Evolutionary conservation across 2,329 filamentous ascomycete species (phyloP).

Genomic region (Neocatenulostroma microsporum): DNA sequence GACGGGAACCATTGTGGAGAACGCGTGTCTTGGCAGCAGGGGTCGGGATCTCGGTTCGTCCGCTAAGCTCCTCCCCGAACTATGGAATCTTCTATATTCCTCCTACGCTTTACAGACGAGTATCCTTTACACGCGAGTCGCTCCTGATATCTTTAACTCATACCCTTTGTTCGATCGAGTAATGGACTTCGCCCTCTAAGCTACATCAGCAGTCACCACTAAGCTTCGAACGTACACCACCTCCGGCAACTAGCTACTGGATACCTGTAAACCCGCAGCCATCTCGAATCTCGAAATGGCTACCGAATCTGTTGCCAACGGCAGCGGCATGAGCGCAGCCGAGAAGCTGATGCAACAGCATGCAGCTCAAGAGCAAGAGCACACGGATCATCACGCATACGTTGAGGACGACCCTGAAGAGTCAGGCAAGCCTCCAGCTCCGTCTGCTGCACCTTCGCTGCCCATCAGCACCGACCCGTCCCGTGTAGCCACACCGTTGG

Average conservation of each 20-base stretch:
- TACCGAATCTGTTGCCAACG: conserved; percentile 10
- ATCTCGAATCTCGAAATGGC: conserved; percentile 11
- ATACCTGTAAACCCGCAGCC: conserved; percentile 10
- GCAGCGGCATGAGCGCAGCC: conserved; percentile 39
- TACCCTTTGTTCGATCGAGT: no score
- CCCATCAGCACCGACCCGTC: conserved; percentile 35
- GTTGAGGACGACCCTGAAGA: conserved; percentile 79
- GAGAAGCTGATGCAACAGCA: conserved; percentile 45
- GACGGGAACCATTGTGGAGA: no score
- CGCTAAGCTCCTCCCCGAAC: no score
- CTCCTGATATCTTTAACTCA: no score
- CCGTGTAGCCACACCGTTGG: conserved; percentile 30
- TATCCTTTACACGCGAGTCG: no score
- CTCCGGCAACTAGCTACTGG: conserved; percentile 12
- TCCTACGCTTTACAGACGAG: no score
- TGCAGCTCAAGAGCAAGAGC: no score
- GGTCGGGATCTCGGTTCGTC: no score
- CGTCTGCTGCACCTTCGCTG: conserved; percentile 40
- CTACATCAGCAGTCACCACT: not conserved
- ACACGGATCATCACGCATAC: conserved; percentile 3
- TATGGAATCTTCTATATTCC: no score
- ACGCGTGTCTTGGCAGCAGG: no score
- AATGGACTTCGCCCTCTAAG: not conserved
- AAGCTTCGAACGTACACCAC: conserved; percentile 4
- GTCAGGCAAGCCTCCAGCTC: conserved; percentile 36